phyloP scores from a whole-genome alignment of 306 rosid species.

The Quercus robur region DNA sequence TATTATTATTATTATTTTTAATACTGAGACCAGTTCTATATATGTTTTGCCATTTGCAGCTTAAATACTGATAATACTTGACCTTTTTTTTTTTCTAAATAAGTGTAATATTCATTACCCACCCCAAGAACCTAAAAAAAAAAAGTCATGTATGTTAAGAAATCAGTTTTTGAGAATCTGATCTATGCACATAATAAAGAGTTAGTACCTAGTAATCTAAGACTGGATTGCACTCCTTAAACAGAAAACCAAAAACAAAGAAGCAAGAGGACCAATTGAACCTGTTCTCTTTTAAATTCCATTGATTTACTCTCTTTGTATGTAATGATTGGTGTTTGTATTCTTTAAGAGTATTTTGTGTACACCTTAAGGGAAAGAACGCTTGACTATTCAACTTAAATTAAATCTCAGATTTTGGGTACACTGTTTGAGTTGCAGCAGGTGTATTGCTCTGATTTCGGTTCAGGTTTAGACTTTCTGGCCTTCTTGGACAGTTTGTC shows the following conservation, averaged over 20 bases:
- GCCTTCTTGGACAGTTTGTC: too few species aligned
- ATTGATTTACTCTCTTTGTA: too few species aligned
- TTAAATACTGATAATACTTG: background rate
- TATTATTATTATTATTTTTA: background rate
- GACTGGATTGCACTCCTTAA: background rate
- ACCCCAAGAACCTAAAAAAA: background rate
- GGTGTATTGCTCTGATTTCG: too few species aligned
- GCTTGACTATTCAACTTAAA: too few species aligned
- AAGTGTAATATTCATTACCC: background rate
- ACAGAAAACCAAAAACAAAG: background rate
- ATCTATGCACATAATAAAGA: background rate
- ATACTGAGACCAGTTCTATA: background rate
- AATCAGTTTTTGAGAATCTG: background rate
- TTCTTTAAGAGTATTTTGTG: too few species aligned
- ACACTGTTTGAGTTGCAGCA: too few species aligned
- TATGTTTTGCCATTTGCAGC: background rate
- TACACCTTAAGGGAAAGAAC: too few species aligned
- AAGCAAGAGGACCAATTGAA: background rate
- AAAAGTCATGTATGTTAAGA: background rate
- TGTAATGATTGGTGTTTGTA: too few species aligned
- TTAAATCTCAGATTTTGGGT: too few species aligned
- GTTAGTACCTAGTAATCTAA: background rate
- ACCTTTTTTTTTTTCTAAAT: background rate
- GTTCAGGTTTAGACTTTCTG: too few species aligned
- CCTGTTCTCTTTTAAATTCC: too few species aligned